Evolutionary conservation across 2,329 filamentous ascomycete genomes (phyloP), one percentile per base, ranked within the genome.

Genomic region (Colletotrichum simmondsii): DNA sequence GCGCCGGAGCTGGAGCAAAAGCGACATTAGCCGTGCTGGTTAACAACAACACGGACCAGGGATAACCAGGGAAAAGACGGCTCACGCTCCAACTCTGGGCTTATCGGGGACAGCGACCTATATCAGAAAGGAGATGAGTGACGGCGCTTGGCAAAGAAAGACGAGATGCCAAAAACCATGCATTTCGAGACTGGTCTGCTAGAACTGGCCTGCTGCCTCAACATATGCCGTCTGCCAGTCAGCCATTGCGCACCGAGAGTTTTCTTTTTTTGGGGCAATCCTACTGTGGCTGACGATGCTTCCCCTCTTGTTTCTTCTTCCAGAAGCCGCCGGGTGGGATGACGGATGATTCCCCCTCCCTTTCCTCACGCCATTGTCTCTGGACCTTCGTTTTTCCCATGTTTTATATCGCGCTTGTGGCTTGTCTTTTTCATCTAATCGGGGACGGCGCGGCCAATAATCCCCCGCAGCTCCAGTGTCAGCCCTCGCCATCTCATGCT

Each of bases 331-430:
- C 30, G 19, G 30, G 49, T 56, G 46, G 70, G 66, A 61, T 72
- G 66, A 70, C 56, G 66, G 60, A 58, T 30, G 66, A 61, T 70
- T 66, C 53, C 37, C 65, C 56, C 66, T 70, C 70, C 65, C 66
- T 72, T 70, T 46, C 19, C 59, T 46, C 22, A 49, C 70, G 66
- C 66, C 59, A 61, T 22, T 72, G 66, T 70, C 60, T 72, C 35
- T 70, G 28, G 53, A 7, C 37, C 42, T 70, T 70, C 42, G 53
- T 72, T 68, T 57, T 70, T 56, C 32, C 56, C 22, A 28, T 71
- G 56, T 46, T 70, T 70, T 49, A 52, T 24, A 42, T 42, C 19
- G 66, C 70, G 60, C 66, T 72, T 65, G 70, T 72, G 60, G 70
- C 70, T 70, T 70, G 66, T 57, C 14, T 42, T 60, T 49, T 61